Conservation (phyloP, 1,284 basidiomycete species). For the Sporisorium reilianum region DNA sequence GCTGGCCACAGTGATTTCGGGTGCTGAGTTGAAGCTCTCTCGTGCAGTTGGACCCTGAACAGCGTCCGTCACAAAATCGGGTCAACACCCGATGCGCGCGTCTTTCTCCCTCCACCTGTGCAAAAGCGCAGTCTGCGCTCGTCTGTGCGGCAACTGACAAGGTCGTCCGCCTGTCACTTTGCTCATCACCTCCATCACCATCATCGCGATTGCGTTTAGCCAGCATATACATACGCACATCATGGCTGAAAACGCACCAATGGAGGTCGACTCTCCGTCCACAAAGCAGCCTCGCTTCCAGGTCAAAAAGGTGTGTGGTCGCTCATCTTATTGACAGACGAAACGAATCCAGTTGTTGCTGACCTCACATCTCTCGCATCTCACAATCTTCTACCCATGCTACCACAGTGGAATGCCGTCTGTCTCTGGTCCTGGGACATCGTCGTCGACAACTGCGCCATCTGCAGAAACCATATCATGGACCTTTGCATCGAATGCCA, state of each 20-base stretch:
- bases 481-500: conserved; percentile 89
- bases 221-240: background rate
- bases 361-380: conserved; percentile 6
- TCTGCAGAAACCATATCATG: conserved; percentile 70
- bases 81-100: conserved; percentile 9
- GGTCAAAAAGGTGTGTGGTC: conserved; percentile 64
- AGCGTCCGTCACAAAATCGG: background rate
- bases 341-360: background rate
- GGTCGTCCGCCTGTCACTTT: conserved; percentile 6
- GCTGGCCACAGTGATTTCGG: background rate
- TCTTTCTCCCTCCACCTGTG: conserved; percentile 18
- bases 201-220: background rate
- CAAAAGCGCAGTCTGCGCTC: conserved; percentile 7
- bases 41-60: conserved; percentile 19
- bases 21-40: conserved; percentile 6
- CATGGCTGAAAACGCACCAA: conserved; percentile 49
- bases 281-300: conserved; percentile 65
- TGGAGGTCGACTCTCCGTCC: conserved; percentile 59
- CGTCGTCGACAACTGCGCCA: conserved; percentile 68
- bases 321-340: background rate
- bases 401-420: conserved; percentile 68
- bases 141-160: conserved; percentile 9
- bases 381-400: too few species aligned
- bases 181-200: conserved; percentile 14
- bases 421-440: conserved; percentile 69